Evolutionary conservation across 768 basidiomycete species (phyloP), one percentile per base, ranked within the genome.

Genomic region (Daedaleopsis nitida): DNA sequence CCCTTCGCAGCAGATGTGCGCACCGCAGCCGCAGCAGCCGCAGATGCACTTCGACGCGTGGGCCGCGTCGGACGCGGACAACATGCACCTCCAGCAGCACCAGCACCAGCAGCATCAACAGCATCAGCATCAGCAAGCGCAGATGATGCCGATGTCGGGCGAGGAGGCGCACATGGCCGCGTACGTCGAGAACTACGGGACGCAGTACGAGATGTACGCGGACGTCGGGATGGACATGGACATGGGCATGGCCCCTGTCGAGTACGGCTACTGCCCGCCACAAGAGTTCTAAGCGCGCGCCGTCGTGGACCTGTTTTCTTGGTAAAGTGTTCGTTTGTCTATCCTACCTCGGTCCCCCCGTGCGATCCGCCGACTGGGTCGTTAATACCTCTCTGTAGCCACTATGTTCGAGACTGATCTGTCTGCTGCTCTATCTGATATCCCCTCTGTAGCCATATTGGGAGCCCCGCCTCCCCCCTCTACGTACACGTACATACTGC

Each of bases 21-120:
- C 67, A 42, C 67, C 62, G 35, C 64, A 68, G 66, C 66, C 66
- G 24, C 60, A 68, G 52, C 64, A 65, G 47, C 43, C 64, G 43
- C 62, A 60, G 27, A 17, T 58, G 47, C 49, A 52, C 50, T 59
- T 60, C 54, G 58, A 64, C 47, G 38, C 52, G 5, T 62, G 61
- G 61, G 27, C 49, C 16, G 27, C 37, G 19, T 19, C 49, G 39
- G 37, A 58, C 23, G 38, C 37, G 27, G 61, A 52, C 49, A 43
- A 52, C 34, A 52, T 52, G 51, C 51, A 52, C 19, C 8, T 27
- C 19, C 50, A 52, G 39, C 50, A 58, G 23, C 42, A 32, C 4
- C 27, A 32, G 27, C 7, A 32, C 27, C 27, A 32, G 27, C 42
- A 32, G 27, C 27, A 32, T 3, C 7, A 32, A 3, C 27, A 32